phyloP scores from a whole-genome alignment of 2,329 filamentous ascomycete genomes.

The Fusarium aywerte region DNA sequence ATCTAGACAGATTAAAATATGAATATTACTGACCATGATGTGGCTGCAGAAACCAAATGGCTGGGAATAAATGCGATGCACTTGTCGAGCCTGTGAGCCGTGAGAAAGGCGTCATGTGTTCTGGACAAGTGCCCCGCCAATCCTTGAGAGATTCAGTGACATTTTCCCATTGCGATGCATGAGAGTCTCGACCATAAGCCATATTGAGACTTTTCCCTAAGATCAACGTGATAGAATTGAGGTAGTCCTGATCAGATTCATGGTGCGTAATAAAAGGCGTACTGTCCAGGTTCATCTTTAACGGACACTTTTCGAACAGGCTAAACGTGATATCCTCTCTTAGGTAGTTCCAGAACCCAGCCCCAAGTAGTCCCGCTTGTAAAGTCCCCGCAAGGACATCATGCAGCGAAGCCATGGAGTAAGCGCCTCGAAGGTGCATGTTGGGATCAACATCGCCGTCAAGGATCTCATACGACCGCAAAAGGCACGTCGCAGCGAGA shows the following conservation, averaged over 20 bases:
- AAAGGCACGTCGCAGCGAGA: conserved; percentile 58
- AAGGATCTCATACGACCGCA: conserved; percentile 62
- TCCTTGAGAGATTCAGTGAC: conserved; percentile 37
- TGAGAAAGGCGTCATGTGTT: conserved; percentile 49
- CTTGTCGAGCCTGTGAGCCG: not conserved
- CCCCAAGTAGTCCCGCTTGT: conserved; percentile 48
- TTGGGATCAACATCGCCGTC: conserved; percentile 56
- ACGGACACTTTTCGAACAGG: conserved; percentile 54
- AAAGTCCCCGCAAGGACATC: conserved; percentile 37
- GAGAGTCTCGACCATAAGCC: conserved; percentile 42
- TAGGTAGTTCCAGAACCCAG: conserved; percentile 63
- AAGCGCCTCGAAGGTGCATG: conserved; percentile 59
- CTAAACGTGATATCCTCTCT: conserved; percentile 65
- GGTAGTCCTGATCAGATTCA: conserved; percentile 36
- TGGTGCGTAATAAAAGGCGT: conserved; percentile 34
- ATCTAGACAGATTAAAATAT: fast-evolving
- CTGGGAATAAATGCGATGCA: conserved; percentile 47
- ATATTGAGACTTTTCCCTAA: conserved; percentile 58
- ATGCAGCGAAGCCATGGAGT: conserved; percentile 54
- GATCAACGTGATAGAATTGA: conserved; percentile 57
- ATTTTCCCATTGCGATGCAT: conserved; percentile 33
- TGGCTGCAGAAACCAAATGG: conserved; percentile 54
- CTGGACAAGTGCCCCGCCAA: conserved; percentile 51
- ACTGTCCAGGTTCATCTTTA: conserved; percentile 54
- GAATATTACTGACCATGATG: conserved; percentile 54